Base-by-base conservation (phyloP, 495 filamentous ascomycete species). In the Aspergillus steynii region DNA sequence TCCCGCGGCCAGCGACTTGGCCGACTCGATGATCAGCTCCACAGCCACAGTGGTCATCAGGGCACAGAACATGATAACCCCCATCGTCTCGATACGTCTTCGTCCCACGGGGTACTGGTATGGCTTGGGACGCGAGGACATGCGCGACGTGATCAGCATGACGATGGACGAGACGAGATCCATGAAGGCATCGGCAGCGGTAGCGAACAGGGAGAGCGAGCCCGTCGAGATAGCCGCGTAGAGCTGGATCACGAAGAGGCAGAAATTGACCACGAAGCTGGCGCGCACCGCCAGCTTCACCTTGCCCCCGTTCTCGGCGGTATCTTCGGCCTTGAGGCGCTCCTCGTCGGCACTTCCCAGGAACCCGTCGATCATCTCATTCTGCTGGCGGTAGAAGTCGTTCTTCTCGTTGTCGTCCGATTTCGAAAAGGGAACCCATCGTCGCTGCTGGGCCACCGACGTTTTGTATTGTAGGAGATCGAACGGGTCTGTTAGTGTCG, bases 101-200 rank as follows among this genome's bases (percentile, higher is more conserved):
- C 82, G 82, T 37, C 82, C 82, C 15, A 84, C 82, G 29, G 82
- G 82, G 68, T 81, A 85, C 60, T 85, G 83, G 72, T 83, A 82
- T 34, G 84, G 68, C 62, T 80, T 84, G 32, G 81, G 78, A 28
- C 81, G 72, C 0, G 76, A 70, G 14, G 83, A 83, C 61, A 84
- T 62, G 47, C 76, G 72, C 0, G 80, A 83, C 5, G 81, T 83
- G 60, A 80, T 70, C 29, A 83, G 72, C 78, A 85, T 84, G 61
- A 83, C 80, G 61, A 80, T 75, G 29, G 82, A 84, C 29, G 81
- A 83, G 6, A 85, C 81, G n/a, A 84, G 77, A 55, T 85, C 82
- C 82, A 85, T 83, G 65, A 85, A 84, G 28, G 82, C 81, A 69
- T 85, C 83, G 56, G 82, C 82, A 50, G 82, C 80, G 54, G 83